Evolutionary conservation across 305 asterid species (phyloP), one percentile per base, ranked within the genome.

Genomic region (Fraxinus ornus): DNA sequence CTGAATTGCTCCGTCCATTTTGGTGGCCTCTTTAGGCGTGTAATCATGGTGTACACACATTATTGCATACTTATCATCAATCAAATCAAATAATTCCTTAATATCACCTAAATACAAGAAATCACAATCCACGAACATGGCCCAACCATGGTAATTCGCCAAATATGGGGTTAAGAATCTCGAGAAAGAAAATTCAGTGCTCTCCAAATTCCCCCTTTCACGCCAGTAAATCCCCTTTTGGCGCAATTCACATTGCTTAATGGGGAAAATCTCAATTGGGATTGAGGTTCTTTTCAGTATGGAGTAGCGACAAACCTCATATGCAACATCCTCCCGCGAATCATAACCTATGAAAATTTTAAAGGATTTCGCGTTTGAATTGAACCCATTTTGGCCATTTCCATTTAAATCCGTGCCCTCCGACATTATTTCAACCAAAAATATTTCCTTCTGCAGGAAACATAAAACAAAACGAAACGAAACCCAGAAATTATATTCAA

Each of bases 31-130:
- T 44, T 92, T 94, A 0, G 99, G 99, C 0, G 97, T 79, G 41
- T 95, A 95, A 83, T 95, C 95, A 84, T 95, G 99, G 75, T 91
- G 94, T 8, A 95, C 98, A 76, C 99, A 95, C 97, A 95, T 95
- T 9, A 94, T 47, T 13, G 97, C 99, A 80, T 84, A 94, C 78
- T 86, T 89, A 28, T 95, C 95, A 41, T 95, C 95, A 35, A 88
- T 89, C 80, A 93, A 33, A 71, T 91, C 93, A 7, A 84, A 82
- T 7, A 95, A 77, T 39, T 91, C 91, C 87, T 94, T 95, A 26
- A 92, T 82, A 82, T 94, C 97, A 64, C 84, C 92, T 17, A 94
- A 86, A 87, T 94, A 93, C 26, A 95, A 75, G 89, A 95, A 91
- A 91, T 95, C 99, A 79, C 98, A 94, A 82, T 95, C 98, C 76